phyloP scores from a whole-genome alignment of 306 rosid species.

The Sophora flavescens region DNA sequence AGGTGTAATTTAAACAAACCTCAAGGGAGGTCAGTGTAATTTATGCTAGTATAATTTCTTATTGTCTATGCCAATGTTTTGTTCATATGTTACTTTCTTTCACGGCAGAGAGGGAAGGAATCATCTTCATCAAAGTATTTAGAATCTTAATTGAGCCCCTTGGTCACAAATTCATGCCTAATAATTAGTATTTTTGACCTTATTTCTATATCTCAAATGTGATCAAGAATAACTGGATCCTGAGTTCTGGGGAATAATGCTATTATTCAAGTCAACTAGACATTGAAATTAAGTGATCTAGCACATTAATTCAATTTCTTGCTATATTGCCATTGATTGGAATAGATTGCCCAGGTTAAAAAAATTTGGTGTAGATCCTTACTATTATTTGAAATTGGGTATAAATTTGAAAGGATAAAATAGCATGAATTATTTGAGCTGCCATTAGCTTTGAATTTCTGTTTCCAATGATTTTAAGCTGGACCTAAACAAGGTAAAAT shows the following conservation, averaged over 20 bases:
- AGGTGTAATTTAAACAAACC: too few relatives aligned
- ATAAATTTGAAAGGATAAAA: conserved; percentile 27
- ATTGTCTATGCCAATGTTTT: neutral
- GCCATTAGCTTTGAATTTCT: neutral
- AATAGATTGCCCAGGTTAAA: neutral
- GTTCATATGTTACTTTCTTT: neutral
- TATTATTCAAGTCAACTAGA: neutral
- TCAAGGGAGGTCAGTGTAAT: too few relatives aligned
- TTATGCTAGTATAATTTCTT: neutral
- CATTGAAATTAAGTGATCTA: conserved; percentile 2
- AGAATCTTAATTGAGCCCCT: too few relatives aligned
- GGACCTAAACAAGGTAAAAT: neutral
- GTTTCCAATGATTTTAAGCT: conserved; percentile 7
- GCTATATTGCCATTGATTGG: conserved; percentile 1
- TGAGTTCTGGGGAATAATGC: neutral
- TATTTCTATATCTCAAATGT: neutral
- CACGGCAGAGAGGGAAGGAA: neutral
- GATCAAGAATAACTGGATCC: conserved; percentile 7
- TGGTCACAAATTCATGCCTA: conserved; percentile 4
- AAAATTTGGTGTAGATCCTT: neutral
- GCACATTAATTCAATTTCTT: neutral
- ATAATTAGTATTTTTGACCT: neutral
- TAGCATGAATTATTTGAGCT: conserved; percentile 16
- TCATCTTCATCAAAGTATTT: too few relatives aligned
- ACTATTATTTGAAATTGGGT: neutral